Conservation (phyloP, 2,329 filamentous ascomycete genomes). For the Podosphaera xanthii region DNA sequence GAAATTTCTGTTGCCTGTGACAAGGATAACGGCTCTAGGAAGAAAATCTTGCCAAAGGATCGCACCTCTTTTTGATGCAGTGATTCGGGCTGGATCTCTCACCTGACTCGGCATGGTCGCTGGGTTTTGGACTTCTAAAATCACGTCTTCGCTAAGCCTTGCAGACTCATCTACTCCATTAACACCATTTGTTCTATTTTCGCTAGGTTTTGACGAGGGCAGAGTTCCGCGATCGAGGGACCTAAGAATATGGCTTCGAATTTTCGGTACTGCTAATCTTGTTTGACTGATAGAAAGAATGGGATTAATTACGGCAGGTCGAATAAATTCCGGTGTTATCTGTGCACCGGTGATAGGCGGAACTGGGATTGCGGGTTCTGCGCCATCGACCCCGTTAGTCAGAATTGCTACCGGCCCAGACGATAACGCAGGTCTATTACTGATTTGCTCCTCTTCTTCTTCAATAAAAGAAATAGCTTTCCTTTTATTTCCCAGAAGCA, state of each 20-base stretch:
- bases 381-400: constrained; percentile 51
- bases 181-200: constrained; percentile 14
- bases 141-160: constrained; percentile 42
- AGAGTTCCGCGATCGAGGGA: constrained; percentile 48
- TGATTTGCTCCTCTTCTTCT: constrained; percentile 36
- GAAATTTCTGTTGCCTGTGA: constrained; percentile 74
- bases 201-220: constrained; percentile 13
- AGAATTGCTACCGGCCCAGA: constrained; percentile 53
- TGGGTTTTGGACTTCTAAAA: constrained; percentile 79
- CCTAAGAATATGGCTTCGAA: constrained; percentile 61
- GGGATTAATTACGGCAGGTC: constrained; percentile 71
- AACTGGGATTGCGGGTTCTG: constrained; percentile 50
- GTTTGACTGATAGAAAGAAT: constrained; percentile 62
- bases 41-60: constrained; percentile 87
- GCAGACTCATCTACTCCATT: constrained; percentile 35
- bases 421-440: constrained; percentile 33
- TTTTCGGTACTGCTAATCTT: constrained; percentile 66
- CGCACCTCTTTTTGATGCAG: constrained; percentile 56
- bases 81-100: constrained; percentile 66
- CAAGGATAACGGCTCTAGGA: constrained; percentile 64
- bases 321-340: constrained; percentile 59
- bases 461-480: constrained; percentile 52
- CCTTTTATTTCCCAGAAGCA: constrained; percentile 83
- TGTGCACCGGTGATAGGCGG: constrained; percentile 35
- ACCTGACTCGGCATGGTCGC: constrained; percentile 32